phyloP scores from a whole-genome alignment of 2,329 filamentous ascomycete species.

The Pyrenochaeta sp. region DNA sequence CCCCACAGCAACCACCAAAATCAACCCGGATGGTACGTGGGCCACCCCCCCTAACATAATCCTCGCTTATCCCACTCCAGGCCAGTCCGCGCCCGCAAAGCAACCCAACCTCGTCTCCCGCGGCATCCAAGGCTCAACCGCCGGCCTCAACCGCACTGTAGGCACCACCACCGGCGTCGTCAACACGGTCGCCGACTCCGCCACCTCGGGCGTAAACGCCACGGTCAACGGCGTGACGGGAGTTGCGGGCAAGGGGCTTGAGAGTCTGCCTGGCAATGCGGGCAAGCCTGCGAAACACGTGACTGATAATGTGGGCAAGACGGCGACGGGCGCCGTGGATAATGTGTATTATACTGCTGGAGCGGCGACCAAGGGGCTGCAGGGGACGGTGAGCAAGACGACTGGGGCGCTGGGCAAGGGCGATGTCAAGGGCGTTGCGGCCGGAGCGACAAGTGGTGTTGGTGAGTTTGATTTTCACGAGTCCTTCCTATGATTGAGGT shows the following conservation, averaged over 20 bases:
- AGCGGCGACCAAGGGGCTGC: slow-evolving; percentile 50
- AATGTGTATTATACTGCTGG: slow-evolving; percentile 52
- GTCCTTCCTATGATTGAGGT: not conserved
- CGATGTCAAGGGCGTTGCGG: slow-evolving; percentile 49
- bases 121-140: slow-evolving; percentile 42
- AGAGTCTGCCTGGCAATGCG: slow-evolving; percentile 42
- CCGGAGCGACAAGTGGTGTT: slow-evolving; percentile 47
- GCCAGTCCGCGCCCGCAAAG: slow-evolving; percentile 36
- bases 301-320: slow-evolving; percentile 52
- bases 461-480: slow-evolving; percentile 11
- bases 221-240: slow-evolving; percentile 49
- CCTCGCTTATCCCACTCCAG: slow-evolving; percentile 35
- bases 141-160: slow-evolving; percentile 44
- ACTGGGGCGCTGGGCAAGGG: slow-evolving; percentile 53
- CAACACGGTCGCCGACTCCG: slow-evolving; percentile 48
- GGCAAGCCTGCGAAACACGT: slow-evolving; percentile 51
- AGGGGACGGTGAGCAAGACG: slow-evolving; percentile 54
- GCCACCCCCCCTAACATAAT: slow-evolving; percentile 36
- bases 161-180: slow-evolving; percentile 43
- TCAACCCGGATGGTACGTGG: slow-evolving; percentile 34
- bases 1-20: slow-evolving; percentile 13
- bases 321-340: slow-evolving; percentile 48
- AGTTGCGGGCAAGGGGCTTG: slow-evolving; percentile 46
- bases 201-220: slow-evolving; percentile 45
- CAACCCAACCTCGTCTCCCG: slow-evolving; percentile 46